Conservation (phyloP, 805 yeast species). For the Monosporozyma aerobia region DNA sequence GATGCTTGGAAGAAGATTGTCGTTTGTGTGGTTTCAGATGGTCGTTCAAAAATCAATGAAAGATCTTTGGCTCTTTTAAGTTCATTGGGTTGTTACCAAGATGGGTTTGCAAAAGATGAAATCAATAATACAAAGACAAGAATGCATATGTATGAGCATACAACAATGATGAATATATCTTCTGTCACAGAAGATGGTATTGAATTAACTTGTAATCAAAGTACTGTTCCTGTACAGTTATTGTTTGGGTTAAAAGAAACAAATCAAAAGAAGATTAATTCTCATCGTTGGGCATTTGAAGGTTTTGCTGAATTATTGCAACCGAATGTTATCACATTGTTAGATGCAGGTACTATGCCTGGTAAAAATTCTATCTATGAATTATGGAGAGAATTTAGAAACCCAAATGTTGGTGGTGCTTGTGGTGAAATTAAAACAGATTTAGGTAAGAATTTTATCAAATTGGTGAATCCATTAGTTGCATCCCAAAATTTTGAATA, state of each 20-base stretch:
- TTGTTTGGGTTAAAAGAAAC: slow-evolving; percentile 84
- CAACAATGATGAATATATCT: slow-evolving; percentile 81
- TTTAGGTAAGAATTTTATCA: slow-evolving; percentile 51
- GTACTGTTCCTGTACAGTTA: slow-evolving; percentile 77
- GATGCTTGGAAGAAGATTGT: slow-evolving; percentile 93
- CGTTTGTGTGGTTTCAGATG: slow-evolving; percentile 84
- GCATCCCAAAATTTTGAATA: slow-evolving; percentile 97
- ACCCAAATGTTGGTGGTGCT: slow-evolving; percentile 86
- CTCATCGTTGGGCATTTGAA: slow-evolving; percentile 95
- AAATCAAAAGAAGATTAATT: slow-evolving; percentile 82
- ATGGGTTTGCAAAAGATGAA: slow-evolving; percentile 87
- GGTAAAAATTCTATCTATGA: slow-evolving; percentile 75
- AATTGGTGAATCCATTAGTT: slow-evolving; percentile 72
- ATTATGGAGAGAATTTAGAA: slow-evolving; percentile 76
- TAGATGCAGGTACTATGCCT: slow-evolving; percentile 95
- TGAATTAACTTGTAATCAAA: slow-evolving; percentile 38
- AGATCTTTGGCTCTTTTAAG: slow-evolving; percentile 72
- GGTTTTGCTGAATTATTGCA: slow-evolving; percentile 76
- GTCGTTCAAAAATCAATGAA: slow-evolving; percentile 74
- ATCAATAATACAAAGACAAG: slow-evolving; percentile 75
- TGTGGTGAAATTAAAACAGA: slow-evolving; percentile 94
- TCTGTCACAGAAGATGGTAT: slow-evolving; percentile 53
- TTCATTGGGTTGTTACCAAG: slow-evolving; percentile 86
- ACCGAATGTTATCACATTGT: slow-evolving; percentile 73
- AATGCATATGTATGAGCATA: slow-evolving; percentile 88